phyloP scores from a whole-genome alignment of 1,284 basidiomycete species.

The Fistulinella cinereoalba region DNA sequence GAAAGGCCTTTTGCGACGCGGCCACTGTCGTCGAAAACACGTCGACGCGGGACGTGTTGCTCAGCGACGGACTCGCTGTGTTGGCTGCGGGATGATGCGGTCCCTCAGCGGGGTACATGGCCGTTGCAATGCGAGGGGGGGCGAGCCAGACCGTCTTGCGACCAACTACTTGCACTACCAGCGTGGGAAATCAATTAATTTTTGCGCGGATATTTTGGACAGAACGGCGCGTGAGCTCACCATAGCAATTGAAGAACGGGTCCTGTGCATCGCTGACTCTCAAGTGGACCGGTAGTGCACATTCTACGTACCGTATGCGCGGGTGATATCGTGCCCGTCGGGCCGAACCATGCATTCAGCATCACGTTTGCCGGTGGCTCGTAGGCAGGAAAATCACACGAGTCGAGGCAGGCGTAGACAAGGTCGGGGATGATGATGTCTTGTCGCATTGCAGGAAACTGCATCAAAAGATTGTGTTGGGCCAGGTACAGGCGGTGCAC shows the following conservation, averaged over 20 bases:
- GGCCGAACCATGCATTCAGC: slow-evolving; percentile 89
- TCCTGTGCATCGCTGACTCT: slow-evolving; percentile 53
- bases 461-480: slow-evolving; percentile 82
- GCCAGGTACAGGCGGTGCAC: slow-evolving; percentile 77
- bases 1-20: slow-evolving; percentile 30
- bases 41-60: slow-evolving; percentile 68
- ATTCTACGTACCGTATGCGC: slow-evolving; percentile 81
- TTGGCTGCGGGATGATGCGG: slow-evolving; percentile 41
- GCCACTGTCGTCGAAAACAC: slow-evolving; percentile 50
- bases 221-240: slow-evolving; percentile 39
- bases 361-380: slow-evolving; percentile 68
- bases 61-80: slow-evolving; percentile 42
- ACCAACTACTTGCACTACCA: slow-evolving; percentile 82
- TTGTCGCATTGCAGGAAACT: slow-evolving; percentile 74
- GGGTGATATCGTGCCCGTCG: slow-evolving; percentile 72
- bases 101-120: slow-evolving; percentile 27
- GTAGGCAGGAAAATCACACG: slow-evolving; percentile 52
- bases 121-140: slow-evolving; percentile 48
- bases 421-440: slow-evolving; percentile 88
- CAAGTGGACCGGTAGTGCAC: background rate
- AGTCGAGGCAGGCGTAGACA: slow-evolving; percentile 66
- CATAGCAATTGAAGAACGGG: slow-evolving; percentile 90
- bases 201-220: background rate
- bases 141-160: slow-evolving; percentile 92
- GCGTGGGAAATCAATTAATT: slow-evolving; percentile 8